Percentiles rank a stretch among this genome's conserved stretches.
Conservation (phyloP, 2,329 filamentous ascomycete genomes). For the Aspergillus thermomutatus region DNA sequence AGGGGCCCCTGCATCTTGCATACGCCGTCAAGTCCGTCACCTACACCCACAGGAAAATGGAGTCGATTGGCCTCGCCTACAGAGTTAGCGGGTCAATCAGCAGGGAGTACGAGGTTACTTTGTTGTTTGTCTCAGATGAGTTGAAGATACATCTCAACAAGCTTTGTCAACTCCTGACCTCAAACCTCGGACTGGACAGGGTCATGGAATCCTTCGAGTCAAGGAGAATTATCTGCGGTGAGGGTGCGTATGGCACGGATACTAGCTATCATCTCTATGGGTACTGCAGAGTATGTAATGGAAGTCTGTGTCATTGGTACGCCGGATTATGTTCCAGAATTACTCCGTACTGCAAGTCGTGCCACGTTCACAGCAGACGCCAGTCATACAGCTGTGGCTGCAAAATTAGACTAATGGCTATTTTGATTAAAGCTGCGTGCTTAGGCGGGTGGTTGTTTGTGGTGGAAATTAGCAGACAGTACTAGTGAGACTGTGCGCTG, state of each 20-base stretch:
- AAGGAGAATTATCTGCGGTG: too few relatives aligned
- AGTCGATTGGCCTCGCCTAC: background rate
- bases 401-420: background rate
- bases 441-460: background rate
- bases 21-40: too few relatives aligned
- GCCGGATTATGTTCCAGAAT: background rate
- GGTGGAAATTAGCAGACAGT: background rate
- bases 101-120: background rate
- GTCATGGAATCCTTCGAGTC: background rate
- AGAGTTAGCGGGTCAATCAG: too few relatives aligned
- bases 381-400: background rate
- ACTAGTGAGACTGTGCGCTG: background rate
- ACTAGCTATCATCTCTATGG: too few relatives aligned
- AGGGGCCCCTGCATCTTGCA: background rate
- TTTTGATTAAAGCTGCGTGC: background rate
- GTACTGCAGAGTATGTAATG: background rate
- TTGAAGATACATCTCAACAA: too few relatives aligned
- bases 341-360: background rate
- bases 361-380: background rate
- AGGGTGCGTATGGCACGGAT: too few relatives aligned
- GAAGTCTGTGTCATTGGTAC: background rate
- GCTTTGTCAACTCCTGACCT: background rate
- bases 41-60: background rate
- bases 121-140: background rate
- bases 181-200: too few relatives aligned